Evolutionary conservation across 805 yeast genomes (phyloP).

Genomic region (Barnettozyma californica): DNA sequence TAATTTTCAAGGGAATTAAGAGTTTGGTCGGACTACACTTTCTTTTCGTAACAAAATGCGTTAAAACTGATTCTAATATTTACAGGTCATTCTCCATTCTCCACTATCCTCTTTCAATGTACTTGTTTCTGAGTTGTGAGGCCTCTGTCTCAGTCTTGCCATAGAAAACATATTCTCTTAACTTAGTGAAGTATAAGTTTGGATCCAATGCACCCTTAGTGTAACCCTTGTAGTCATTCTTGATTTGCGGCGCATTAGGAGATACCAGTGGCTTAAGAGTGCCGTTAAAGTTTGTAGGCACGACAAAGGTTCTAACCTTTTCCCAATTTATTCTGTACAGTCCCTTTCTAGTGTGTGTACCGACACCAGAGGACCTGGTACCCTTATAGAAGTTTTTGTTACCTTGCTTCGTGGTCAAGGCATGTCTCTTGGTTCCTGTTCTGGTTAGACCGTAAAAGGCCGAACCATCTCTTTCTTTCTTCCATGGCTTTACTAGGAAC

Average conservation of each 20-base stretch:
- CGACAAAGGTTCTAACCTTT: conserved; percentile 86
- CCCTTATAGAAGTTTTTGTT: conserved; percentile 94
- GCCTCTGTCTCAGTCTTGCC: conserved; percentile 50
- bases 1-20: not conserved
- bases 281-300: conserved; percentile 47
- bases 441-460: conserved; percentile 77
- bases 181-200: conserved; percentile 62
- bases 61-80: conserved; percentile 6
- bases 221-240: conserved; percentile 66
- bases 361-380: conserved; percentile 92
- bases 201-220: conserved; percentile 69
- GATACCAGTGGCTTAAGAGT: conserved; percentile 73
- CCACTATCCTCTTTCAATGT: conserved; percentile 28
- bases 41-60: not conserved
- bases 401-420: conserved; percentile 89
- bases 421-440: conserved; percentile 75
- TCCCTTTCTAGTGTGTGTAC: conserved; percentile 70
- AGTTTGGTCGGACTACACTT: not conserved
- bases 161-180: conserved; percentile 67
- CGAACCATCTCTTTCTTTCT: conserved; percentile 74
- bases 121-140: conserved; percentile 17
- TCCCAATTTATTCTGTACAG: conserved; percentile 74
- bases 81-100: conserved; percentile 6
- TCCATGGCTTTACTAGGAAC: conserved; percentile 81
- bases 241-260: conserved; percentile 63